Conservation (phyloP, 495 filamentous ascomycete genomes). For the Neurospora intermedia region DNA sequence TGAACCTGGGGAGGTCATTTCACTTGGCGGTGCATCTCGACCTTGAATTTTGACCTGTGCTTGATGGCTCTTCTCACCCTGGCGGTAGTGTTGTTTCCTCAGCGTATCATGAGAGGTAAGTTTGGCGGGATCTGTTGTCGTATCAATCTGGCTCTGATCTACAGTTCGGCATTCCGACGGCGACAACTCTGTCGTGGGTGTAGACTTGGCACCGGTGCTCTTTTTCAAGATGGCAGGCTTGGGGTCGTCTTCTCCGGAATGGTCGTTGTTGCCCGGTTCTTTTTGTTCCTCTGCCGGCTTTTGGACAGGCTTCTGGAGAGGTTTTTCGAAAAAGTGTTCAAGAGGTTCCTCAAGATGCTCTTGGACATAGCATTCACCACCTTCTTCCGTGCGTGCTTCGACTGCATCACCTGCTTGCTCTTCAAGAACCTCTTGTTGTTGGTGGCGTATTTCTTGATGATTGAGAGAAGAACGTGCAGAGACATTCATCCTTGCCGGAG, state of each 20-base stretch:
- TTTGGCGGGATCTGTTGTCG: background rate
- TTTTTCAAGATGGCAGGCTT: background rate
- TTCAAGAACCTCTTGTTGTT: background rate
- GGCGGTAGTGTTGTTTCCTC: background rate
- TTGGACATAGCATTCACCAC: background rate
- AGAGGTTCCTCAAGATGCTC: background rate
- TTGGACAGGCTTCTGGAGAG: background rate
- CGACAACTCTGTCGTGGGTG: too few species aligned
- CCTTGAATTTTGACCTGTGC: background rate
- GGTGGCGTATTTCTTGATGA: background rate
- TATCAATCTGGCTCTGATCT: too few species aligned
- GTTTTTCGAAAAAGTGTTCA: background rate
- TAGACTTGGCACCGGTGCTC: background rate
- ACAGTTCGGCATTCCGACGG: background rate
- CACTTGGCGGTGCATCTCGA: background rate
- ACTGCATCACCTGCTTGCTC: background rate
- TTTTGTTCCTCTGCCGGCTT: background rate
- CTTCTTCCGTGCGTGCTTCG: background rate
- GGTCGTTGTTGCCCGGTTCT: background rate
- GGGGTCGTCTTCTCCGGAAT: background rate
- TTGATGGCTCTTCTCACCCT: background rate
- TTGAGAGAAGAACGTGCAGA: background rate
- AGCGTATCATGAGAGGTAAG: background rate
- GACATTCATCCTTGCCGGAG: background rate
- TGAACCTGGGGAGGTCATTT: background rate